Conservation (phyloP, 305 asterid species). For the Fraxinus baroniana region DNA sequence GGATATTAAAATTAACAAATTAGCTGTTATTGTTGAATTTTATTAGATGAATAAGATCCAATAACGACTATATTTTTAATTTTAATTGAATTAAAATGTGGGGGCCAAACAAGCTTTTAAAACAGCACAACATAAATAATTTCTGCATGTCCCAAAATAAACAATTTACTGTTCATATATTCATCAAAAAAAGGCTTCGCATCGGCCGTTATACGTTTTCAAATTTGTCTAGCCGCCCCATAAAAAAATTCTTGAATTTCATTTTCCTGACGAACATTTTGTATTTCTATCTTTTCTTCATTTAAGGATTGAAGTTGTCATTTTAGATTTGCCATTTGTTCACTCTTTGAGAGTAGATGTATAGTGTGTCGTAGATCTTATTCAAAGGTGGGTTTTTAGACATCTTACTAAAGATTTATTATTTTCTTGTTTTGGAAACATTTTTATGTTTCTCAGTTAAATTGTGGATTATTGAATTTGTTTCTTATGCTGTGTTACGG, state of each 20-base stretch:
- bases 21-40: too few relatives aligned
- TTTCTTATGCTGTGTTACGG: constrained; percentile 38
- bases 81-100: too few relatives aligned
- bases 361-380: constrained; percentile 52
- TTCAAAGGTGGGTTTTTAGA: constrained; percentile 43
- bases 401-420: background rate
- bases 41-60: too few relatives aligned
- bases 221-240: background rate
- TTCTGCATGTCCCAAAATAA: too few relatives aligned
- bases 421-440: background rate
- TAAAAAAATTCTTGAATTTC: constrained; percentile 12
- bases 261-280: constrained; percentile 6
- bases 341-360: constrained; percentile 32
- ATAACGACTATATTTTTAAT: too few relatives aligned
- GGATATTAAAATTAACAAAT: too few relatives aligned
- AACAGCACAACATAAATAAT: too few relatives aligned
- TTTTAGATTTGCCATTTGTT: constrained; percentile 15
- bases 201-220: background rate
- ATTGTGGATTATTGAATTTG: constrained; percentile 5
- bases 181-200: background rate
- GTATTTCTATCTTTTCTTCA: constrained; percentile 4
- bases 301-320: constrained; percentile 12
- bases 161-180: too few relatives aligned
- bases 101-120: too few relatives aligned
- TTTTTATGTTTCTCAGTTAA: background rate